Base-by-base conservation (phyloP, 2,329 filamentous ascomycete species). In the Monilinia fructigena region DNA sequence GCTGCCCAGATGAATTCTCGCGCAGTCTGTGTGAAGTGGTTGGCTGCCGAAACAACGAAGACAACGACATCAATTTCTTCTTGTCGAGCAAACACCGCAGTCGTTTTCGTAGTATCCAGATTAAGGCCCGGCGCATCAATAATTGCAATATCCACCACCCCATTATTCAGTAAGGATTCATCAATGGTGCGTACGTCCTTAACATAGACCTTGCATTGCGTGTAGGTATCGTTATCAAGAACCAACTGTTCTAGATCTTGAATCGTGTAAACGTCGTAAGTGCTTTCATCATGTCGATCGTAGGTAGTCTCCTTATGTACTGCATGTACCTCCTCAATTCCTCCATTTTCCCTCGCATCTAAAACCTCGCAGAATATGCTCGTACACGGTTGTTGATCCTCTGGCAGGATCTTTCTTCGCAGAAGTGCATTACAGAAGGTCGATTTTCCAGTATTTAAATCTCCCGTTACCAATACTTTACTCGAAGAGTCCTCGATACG, bases 1-100 rank as follows among this genome's bases (percentile, higher is more conserved):
- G 95, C 95, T 61, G 94, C 94, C 82, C 91, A 91, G 69, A 99
- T 97, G 75, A 99, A 99, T 74, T 99, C 95, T 78, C 91, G 96
- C n/a, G 95, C 93, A 0, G 95, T 97, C 65, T 96, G 87, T 0
- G 95, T 99, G 76, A 99, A 98, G 78, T 99, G 95, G 72, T 99
- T 99, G 35, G 94, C 93, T 2, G 95, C 95, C 14, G 93, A 97
- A 6, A 99, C 95, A 45, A 99, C 95, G 74, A 99, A 99, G 0
- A 99, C 93, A 0, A 99, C 95, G 0, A 99, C 95, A 73, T 99
- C 95, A 70, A 99, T 99, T 79, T 99, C 95, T 77, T 99, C 95
- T 76, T 99, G 95, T 66, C 95, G 85, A 31, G 95, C 95, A 77
- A 99, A 99, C 8, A 99, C 91, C 26, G 95, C 95, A 1, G 95